Evolutionary conservation across 345 rosid genomes (phyloP).

Genomic region (Populus davidiana): DNA sequence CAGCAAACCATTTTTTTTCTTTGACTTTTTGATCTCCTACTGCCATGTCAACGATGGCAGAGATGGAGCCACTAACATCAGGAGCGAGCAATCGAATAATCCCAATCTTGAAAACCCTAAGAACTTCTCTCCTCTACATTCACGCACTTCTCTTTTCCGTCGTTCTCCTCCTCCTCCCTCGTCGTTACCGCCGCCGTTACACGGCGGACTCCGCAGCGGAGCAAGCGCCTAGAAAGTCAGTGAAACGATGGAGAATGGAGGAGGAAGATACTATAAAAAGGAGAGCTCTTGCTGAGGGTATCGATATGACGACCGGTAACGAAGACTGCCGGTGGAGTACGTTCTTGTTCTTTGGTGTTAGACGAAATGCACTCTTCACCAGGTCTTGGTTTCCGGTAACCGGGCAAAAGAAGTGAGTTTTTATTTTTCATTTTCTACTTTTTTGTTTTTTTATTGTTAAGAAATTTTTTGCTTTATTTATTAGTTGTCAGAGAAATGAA

Average conservation of each 20-base stretch:
- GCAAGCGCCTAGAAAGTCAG: conserved; percentile 32
- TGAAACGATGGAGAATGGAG: conserved; percentile 50
- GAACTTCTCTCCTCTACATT: conserved; percentile 44
- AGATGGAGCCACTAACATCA: conserved; percentile 84
- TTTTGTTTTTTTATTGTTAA: background rate
- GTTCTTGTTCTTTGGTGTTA: conserved; percentile 56
- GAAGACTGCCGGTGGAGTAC: conserved; percentile 49
- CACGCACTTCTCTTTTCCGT: conserved; percentile 50
- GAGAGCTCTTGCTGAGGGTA: conserved; percentile 72
- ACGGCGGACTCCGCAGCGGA: conserved; percentile 9
- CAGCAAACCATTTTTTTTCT: background rate
- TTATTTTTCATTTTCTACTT: background rate
- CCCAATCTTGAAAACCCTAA: conserved; percentile 56
- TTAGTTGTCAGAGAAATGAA: background rate
- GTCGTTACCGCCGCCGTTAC: conserved; percentile 40
- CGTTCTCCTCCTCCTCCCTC: conserved; percentile 61
- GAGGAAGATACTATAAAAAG: conserved; percentile 86
- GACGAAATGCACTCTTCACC: conserved; percentile 72
- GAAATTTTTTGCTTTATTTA: background rate
- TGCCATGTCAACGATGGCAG: conserved; percentile 51
- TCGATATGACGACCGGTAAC: conserved; percentile 50
- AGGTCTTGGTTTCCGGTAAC: conserved; percentile 79
- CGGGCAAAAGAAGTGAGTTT: conserved; percentile 58
- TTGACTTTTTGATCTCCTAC: background rate
- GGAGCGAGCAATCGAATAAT: conserved; percentile 98